Base-by-base conservation (phyloP, 805 yeast genomes). In the Wickerhamomyces canadensis region DNA sequence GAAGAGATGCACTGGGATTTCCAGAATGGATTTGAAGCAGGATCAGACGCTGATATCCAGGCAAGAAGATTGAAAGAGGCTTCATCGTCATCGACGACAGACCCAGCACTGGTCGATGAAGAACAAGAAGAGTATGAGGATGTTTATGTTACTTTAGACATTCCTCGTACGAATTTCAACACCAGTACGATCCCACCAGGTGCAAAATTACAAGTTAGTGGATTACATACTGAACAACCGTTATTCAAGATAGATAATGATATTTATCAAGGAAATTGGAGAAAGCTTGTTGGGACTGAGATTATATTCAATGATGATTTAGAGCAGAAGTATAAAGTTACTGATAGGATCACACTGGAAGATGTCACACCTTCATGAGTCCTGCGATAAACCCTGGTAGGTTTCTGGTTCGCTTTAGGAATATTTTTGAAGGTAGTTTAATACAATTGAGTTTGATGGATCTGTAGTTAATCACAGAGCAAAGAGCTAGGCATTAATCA, bases 1-100 rank as follows among this genome's bases (percentile, higher is more conserved):
- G 93, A 89, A 51, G 96, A 88, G 58, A 86, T 87, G 94, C 80
- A 85, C 54, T 89, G 97, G 97, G 77, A 80, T 49, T 91, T 88
- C 65, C 76, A 74, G 51, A 68, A 60, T 64, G 77, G 76, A 15
- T 80, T 75, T 47, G 96, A 86, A 62, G 95, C 96, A 6, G 96
- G 96, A 10, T 84, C 95, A 4, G 86, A 80, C 45, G 95, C 82
- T 35, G 96, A 88, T 58, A 77, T 87, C 36, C 76, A 72, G 47
- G 72, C 74, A 13, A 70, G 88, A 53, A 52, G 47, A 44, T 17
- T 19, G 11, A 27, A 26, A 9, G 43, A 41, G 33, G n/a, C n/a
- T n/a, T n/a, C 29, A 45, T 36, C 18, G 21, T 12, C 16, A 13
- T n/a, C 24, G 5, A 27, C 34, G 7, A 35, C 34, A 8, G n/a